Base-by-base conservation (phyloP, 2,329 filamentous ascomycete genomes). In the Dactylellina cionopaga region DNA sequence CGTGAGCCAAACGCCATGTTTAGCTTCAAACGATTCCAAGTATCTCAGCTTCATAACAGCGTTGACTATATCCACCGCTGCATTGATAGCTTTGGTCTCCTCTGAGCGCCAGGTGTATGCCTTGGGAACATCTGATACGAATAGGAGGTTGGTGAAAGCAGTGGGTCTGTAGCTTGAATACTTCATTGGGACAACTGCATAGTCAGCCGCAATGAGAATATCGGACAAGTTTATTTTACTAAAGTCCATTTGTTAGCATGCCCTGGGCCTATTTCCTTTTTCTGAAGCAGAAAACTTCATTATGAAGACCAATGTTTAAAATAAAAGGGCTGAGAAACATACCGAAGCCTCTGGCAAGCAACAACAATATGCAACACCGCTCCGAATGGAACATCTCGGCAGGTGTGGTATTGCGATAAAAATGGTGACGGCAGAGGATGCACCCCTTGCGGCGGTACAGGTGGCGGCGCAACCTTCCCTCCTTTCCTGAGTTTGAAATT, bases 61-160 rank as follows among this genome's bases (percentile, higher is more conserved):
- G 31, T 76, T 41, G 25, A 74, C 75, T 46, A 77, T 31, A 31
- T 77, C 75, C 2, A 71, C 68, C 24, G 63, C 51, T 3, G 74
- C 74, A 43, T 75, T 58, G 41, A 77, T 51, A 13, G 59, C 73
- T 47, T 74, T 74, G 0, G 75, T 76, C 33, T 77, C 75, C 3
- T 70, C 75, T 11, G 76, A 73, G 5, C 74, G 68, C 76, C 76
- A 77, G 6, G 76, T 77, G 43, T 76, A 77, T 4, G 76, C 74
- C 43, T 75, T 76, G 5, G 76, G 76, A 11, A 77, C 74, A 54
- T 78, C 77, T 1, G 77, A 78, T 24, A 76, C 77, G 63, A 78
- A 78, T n/a, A 78, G 63, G 3, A 77, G 49, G 10, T 52, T 71
- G 6, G 77, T 77, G 25, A 76, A 75, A 4, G 76, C 71, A 29